phyloP scores from a whole-genome alignment of 495 filamentous ascomycete genomes.

The Annulohypoxylon nitens region DNA sequence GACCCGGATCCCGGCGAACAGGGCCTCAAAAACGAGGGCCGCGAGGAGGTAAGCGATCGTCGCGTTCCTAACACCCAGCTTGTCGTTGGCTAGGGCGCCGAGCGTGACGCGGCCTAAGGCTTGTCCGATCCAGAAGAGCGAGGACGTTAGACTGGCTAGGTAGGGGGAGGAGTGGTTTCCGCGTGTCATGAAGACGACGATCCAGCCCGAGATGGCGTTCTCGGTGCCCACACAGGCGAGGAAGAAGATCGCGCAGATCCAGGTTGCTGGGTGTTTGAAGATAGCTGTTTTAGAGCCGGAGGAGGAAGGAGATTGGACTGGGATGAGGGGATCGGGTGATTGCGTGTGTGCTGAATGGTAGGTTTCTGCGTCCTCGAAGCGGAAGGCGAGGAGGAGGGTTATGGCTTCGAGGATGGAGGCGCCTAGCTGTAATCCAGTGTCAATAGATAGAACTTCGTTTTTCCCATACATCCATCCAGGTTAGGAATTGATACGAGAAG shows the following conservation, averaged over 20 bases:
- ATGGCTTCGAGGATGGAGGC: conserved; percentile 68
- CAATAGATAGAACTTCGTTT: neutral
- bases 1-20: conserved; percentile 75
- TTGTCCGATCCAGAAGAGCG: conserved; percentile 79
- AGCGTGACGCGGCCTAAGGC: conserved; percentile 74
- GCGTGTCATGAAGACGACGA: conserved; percentile 78
- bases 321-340: conserved; percentile 35
- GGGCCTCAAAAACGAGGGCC: conserved; percentile 70
- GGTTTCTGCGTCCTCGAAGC: conserved; percentile 66
- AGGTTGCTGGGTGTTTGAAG: conserved; percentile 62
- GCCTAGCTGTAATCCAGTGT: conserved; percentile 56
- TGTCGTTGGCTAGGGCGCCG: conserved; percentile 66
- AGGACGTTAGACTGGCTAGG: conserved; percentile 76
- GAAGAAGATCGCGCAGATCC: conserved; percentile 75
- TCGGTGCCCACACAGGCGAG: conserved; percentile 78
- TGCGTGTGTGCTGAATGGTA: conserved; percentile 63
- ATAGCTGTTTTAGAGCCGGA: conserved; percentile 38
- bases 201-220: conserved; percentile 79
- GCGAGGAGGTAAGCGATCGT: conserved; percentile 64
- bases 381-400: conserved; percentile 66
- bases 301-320: conserved; percentile 25
- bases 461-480: neutral
- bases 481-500: neutral
- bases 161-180: conserved; percentile 72
- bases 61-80: conserved; percentile 69